A percentile compares a stretch with the other conserved stretches of the same genome.
Conservation (phyloP, 2,329 filamentous ascomycete species). For the Aspergillus caelatus region DNA sequence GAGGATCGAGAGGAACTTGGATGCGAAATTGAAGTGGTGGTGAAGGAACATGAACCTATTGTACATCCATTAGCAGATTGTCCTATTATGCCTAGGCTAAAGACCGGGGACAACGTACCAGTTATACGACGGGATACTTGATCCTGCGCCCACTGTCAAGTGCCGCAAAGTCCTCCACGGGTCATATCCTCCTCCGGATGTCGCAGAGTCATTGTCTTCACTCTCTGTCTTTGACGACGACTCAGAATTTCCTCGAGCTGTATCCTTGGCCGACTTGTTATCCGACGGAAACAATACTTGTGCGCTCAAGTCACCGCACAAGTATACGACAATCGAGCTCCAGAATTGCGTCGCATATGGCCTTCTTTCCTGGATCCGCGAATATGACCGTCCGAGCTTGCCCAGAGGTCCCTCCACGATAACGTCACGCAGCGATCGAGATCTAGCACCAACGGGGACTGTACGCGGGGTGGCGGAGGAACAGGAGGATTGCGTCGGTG, state of each 20-base stretch:
- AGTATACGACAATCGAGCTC: slow-evolving; percentile 76
- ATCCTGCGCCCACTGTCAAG: slow-evolving; percentile 71
- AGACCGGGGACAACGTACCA: slow-evolving; percentile 61
- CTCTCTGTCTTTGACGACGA: slow-evolving; percentile 27
- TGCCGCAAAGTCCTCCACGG: slow-evolving; percentile 69
- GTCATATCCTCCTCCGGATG: slow-evolving; percentile 62
- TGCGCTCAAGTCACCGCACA: slow-evolving; percentile 75
- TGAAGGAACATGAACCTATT: slow-evolving; percentile 77
- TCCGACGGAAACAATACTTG: slow-evolving; percentile 63
- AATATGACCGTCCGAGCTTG: slow-evolving; percentile 56
- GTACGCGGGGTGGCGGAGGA: slow-evolving; percentile 28
- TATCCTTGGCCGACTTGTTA: slow-evolving; percentile 20
- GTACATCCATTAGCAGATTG: background rate
- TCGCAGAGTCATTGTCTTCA: slow-evolving; percentile 9
- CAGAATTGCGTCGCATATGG: slow-evolving; percentile 80
- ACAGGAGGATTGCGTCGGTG: slow-evolving; percentile 19
- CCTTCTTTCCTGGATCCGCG: slow-evolving; percentile 67
- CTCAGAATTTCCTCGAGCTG: slow-evolving; percentile 1
- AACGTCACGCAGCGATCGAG: slow-evolving; percentile 33
- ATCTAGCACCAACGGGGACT: slow-evolving; percentile 16
- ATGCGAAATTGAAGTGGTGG: slow-evolving; percentile 80
- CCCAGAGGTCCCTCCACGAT: slow-evolving; percentile 38
- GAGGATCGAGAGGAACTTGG: slow-evolving; percentile 68
- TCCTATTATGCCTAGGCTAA: background rate
- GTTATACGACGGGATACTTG: slow-evolving; percentile 76